Percentiles rank a stretch among this genome's conserved stretches.
phyloP scores from a whole-genome alignment of 2,329 filamentous ascomycete species.

The Trichoderma atrobrunneum region DNA sequence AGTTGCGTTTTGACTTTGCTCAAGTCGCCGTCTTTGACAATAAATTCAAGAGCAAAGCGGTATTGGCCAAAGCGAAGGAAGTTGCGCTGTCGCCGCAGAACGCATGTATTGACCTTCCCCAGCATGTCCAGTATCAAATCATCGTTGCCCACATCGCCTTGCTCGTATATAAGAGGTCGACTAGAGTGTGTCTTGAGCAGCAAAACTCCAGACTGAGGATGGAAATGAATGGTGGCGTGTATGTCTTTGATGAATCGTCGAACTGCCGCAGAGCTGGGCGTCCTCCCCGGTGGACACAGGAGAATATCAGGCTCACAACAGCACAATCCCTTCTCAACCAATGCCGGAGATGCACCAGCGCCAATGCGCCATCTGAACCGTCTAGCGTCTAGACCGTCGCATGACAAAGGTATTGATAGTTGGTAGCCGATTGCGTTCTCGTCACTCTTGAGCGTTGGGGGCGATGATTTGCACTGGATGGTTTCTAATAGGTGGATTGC shows the following conservation, averaged over 20 bases:
- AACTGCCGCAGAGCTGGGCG: not conserved
- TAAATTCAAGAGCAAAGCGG: not conserved
- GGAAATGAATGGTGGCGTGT: not conserved
- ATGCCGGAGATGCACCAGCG: not conserved
- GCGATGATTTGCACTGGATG: not conserved
- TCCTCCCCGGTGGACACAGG: not conserved
- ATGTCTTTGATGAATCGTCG: constrained; percentile 8
- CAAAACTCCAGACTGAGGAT: not conserved
- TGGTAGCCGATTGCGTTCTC: not conserved
- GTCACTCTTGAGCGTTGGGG: not conserved
- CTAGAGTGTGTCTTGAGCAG: not conserved
- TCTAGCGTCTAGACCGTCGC: not conserved
- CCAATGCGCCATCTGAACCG: not conserved
- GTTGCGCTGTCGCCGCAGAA: not conserved
- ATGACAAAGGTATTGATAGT: not conserved
- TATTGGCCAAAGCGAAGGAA: not conserved
- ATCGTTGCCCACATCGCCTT: not conserved
- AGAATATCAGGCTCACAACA: not conserved
- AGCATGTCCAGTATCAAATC: not conserved
- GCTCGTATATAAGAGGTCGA: constrained; percentile 7
- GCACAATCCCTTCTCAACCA: not conserved
- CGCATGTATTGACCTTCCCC: not conserved
- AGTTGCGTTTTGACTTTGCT: not conserved
- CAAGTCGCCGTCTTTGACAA: not conserved
- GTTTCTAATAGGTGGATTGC: not conserved